Evolutionary conservation across 169 alveolate species (phyloP), one percentile per base, ranked within the genome.

Genomic region (Cyclospora cayetanensis): DNA sequence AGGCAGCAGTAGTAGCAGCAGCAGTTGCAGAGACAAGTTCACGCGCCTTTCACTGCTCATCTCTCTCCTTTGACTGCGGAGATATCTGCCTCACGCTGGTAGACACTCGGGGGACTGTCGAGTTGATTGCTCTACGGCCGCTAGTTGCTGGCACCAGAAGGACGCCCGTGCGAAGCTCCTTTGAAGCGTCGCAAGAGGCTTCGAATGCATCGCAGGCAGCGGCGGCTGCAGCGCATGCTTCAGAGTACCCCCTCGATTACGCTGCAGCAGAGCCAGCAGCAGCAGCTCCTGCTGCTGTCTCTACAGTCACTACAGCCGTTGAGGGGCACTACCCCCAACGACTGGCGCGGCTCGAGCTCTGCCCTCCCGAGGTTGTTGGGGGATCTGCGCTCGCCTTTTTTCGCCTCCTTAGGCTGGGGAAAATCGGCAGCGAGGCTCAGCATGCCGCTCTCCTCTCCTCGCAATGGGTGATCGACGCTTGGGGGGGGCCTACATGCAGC

Each of bases 1-100:
- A 35, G 31, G 76, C 76, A 65, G 76, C 76, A 65, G 76, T 41
- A 65, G 76, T 41, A 65, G 76, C 76, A 65, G 68, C 68, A 55
- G 76, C 18, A 25, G 68, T 31, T 22, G 76, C 18, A 25, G 76
- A 3, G 43, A 41, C 25, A 7, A 25, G 2, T 65, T 25, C 34
- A 27, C 76, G 5, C 41, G 43, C 76, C 31, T 65, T 65, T 41
- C 39, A 41, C 76, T 65, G 76, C 76, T 27, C 39, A 4, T 65
- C 76, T n/a, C 25, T 65, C 76, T 65, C 76, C 37, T 65, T 65
- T 65, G 76, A 35, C 1, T 65, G 76, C 76, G 37, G 31, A 18
- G 76, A 65, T 25, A 18, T 35, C 76, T 65, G 76, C 39, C 76
- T 65, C 76, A 41, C 31, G 5, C 31, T 65, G 31, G 76, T 65